Evolutionary conservation across 2,329 filamentous ascomycete genomes (phyloP), one percentile per base, ranked within the genome.

Genomic region (Cucurbitaria berberidis): DNA sequence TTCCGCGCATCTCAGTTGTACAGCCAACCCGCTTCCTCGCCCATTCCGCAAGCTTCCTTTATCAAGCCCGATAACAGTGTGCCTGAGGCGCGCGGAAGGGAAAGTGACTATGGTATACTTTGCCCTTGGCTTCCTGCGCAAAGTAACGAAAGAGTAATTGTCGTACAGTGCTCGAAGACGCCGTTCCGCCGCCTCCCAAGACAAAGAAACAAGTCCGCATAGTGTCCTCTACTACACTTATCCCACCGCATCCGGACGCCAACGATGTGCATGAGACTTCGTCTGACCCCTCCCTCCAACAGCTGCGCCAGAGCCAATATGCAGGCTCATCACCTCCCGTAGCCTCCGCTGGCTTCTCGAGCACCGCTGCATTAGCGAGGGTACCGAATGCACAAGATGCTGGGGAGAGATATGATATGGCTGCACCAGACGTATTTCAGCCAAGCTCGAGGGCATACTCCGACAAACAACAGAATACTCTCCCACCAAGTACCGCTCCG

Each of bases 161-260:
- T 67, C 61, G 56, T 57, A 67, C 63, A 74, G 72, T 63, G 53
- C 63, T 59, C 60, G 63, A 66, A 57, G 58, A 57, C 40, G 50
- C 52, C 56, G 48, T 59, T 50, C 48, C 68, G 39, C 53, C 58
- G 58, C 53, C 57, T 53, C 60, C 63, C 51, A 67, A 63, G 67
- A 80, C 83, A 53, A 89, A 89, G 75, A 88, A 84, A 62, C 67
- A 67, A 66, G 87, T 90, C 55, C 84, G 87, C 66, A 77, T 78
- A 66, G 74, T 74, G 48, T 77, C 77, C 41, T 76, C 76, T 35
- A 69, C 75, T 30, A 67, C 69, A 22, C 70, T 72, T 44, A 66
- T 66, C 45, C 66, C 72, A 55, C 72, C 66, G 66, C 68, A 72
- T 64, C 61, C 72, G 63, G 67, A 61, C 27, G 53, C 60, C 47